Evolutionary conservation across 2,329 filamentous ascomycete species (phyloP).

Genomic region (Diaporthe citriasiana): DNA sequence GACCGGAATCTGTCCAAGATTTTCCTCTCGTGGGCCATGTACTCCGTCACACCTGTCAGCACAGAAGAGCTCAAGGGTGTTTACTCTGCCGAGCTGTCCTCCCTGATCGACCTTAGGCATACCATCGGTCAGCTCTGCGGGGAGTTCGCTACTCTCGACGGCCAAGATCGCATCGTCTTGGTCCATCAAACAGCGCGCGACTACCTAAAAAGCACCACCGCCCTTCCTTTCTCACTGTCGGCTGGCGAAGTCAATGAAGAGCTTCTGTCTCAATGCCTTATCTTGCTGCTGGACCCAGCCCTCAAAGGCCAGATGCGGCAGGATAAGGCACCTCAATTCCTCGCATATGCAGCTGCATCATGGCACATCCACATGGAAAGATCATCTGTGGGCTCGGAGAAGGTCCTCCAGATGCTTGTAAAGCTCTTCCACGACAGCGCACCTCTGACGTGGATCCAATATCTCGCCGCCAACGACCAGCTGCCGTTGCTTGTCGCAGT

Average conservation of each 20-base stretch:
- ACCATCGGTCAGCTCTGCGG: slow-evolving; percentile 44
- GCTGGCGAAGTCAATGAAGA: slow-evolving; percentile 25
- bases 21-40: slow-evolving; percentile 45
- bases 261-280: slow-evolving; percentile 3
- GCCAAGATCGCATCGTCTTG: slow-evolving; percentile 40
- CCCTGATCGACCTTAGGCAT: slow-evolving; percentile 44
- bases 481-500: neutral
- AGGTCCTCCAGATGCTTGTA: slow-evolving; percentile 42
- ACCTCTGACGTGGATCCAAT: slow-evolving; percentile 48
- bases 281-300: neutral
- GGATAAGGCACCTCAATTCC: neutral
- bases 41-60: slow-evolving; percentile 42
- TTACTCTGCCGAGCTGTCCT: slow-evolving; percentile 29
- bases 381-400: slow-evolving; percentile 41
- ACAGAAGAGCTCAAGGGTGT: slow-evolving; percentile 43
- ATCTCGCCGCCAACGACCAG: slow-evolving; percentile 40
- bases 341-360: slow-evolving; percentile 44
- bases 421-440: slow-evolving; percentile 44
- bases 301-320: slow-evolving; percentile 24
- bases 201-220: neutral
- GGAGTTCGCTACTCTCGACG: slow-evolving; percentile 44
- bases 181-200: slow-evolving; percentile 29
- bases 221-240: neutral
- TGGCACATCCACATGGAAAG: slow-evolving; percentile 46
- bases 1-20: slow-evolving; percentile 41